A percentile compares a stretch with the other conserved stretches of the same genome.
phyloP scores from a whole-genome alignment of 2,329 filamentous ascomycete genomes.

The Fusarium miscanthi region DNA sequence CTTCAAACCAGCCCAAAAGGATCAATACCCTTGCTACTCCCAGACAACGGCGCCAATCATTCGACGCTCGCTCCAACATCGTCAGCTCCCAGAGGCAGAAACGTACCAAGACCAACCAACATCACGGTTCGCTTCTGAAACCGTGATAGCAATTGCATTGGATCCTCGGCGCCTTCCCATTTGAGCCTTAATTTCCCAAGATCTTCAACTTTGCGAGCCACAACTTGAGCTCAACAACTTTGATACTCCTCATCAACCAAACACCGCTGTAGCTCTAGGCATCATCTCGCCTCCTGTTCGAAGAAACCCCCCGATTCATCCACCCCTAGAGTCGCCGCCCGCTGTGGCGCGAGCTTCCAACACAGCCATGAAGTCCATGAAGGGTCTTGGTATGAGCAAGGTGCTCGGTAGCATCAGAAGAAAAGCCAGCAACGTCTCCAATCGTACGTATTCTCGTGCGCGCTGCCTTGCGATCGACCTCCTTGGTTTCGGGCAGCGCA shows the following conservation, averaged over 20 bases:
- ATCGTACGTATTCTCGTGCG: slow-evolving; percentile 34
- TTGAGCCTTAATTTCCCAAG: slow-evolving; percentile 27
- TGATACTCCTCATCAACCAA: not conserved
- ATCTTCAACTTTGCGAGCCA: slow-evolving; percentile 4
- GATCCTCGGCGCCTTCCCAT: slow-evolving; percentile 28
- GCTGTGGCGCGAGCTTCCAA: slow-evolving; percentile 40
- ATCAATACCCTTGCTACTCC: slow-evolving; percentile 40
- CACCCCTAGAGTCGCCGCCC: slow-evolving; percentile 26
- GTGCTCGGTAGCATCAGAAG: slow-evolving; percentile 67
- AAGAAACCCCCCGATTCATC: slow-evolving; percentile 3
- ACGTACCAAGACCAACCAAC: slow-evolving; percentile 28
- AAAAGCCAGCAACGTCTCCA: slow-evolving; percentile 51
- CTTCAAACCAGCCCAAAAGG: slow-evolving; percentile 14
- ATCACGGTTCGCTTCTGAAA: slow-evolving; percentile 33
- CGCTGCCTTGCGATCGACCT: not conserved
- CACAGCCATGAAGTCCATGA: slow-evolving; percentile 58
- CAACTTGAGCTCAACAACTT: slow-evolving; percentile 4
- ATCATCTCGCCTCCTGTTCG: slow-evolving; percentile 16
- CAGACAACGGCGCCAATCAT: slow-evolving; percentile 44
- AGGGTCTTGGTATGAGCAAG: slow-evolving; percentile 66
- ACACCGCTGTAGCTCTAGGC: not conserved
- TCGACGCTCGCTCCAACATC: slow-evolving; percentile 34
- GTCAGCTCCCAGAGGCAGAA: slow-evolving; percentile 18
- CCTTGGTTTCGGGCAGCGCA: not conserved
- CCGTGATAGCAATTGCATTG: slow-evolving; percentile 25